Evolutionary conservation across 139 green algal species (phyloP).

Genomic region (Raphidocelis subcapitata): DNA sequence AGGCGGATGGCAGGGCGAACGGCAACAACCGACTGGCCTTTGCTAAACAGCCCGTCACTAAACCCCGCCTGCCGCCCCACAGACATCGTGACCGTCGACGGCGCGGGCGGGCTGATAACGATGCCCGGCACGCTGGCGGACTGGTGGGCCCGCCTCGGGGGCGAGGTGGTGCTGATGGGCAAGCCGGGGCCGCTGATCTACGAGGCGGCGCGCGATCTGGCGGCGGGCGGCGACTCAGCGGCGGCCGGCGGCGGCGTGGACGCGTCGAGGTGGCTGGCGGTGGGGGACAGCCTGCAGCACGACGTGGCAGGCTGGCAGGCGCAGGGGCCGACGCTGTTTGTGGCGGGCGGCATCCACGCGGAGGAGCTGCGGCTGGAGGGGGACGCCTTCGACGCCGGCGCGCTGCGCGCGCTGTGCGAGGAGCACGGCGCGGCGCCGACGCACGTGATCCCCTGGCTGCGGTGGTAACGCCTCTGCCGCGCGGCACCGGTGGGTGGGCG

Average conservation of each 20-base stretch:
- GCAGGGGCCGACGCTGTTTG: conserved; percentile 56
- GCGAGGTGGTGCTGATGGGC: conserved; percentile 68
- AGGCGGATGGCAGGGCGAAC: no score
- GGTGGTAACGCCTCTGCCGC: background rate
- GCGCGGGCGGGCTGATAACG: conserved; percentile 35
- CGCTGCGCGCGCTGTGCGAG: conserved; percentile 19
- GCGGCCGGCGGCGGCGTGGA: background rate
- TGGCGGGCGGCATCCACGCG: conserved; percentile 70
- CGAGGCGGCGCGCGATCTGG: conserved; percentile 42
- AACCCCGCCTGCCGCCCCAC: no score
- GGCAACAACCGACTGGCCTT: no score
- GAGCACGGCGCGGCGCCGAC: conserved; percentile 19
- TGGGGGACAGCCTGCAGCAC: conserved; percentile 84
- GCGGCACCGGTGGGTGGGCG: no score
- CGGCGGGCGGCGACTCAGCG: conserved; percentile 9
- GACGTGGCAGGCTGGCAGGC: conserved; percentile 61
- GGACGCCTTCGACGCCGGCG: background rate
- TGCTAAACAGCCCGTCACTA: no score
- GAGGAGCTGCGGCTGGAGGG: conserved; percentile 27
- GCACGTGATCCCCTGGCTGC: conserved; percentile 22
- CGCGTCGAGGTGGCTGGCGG: conserved; percentile 45
- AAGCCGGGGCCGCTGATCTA: conserved; percentile 84
- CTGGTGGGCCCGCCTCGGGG: conserved; percentile 55
- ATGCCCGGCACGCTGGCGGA: conserved; percentile 81
- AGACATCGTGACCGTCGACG: conserved; percentile 20